phyloP scores from a whole-genome alignment of 2,329 filamentous ascomycete genomes.

The Fonsecaea erecta region DNA sequence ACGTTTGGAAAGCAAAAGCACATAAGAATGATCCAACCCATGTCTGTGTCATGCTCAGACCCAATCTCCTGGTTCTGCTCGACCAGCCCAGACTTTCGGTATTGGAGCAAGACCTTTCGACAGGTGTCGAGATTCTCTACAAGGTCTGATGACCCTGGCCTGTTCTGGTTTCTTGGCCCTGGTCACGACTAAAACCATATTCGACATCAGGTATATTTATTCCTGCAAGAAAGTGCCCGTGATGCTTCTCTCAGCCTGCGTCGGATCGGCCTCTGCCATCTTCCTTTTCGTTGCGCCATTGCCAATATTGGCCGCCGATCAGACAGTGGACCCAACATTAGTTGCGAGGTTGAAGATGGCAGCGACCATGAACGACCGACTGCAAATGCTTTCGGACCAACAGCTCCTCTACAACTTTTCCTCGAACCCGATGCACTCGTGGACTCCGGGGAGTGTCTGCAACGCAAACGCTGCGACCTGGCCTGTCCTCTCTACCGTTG shows the following conservation, averaged over 20 bases:
- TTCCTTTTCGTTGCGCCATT: constrained; percentile 33
- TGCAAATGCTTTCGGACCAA: constrained; percentile 48
- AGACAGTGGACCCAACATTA: constrained; percentile 47
- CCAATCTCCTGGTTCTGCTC: constrained; percentile 27
- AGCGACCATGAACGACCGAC: constrained; percentile 54
- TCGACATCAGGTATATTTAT: constrained; percentile 20
- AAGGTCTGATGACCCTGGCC: neutral
- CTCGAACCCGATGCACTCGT: constrained; percentile 32
- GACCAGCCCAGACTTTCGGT: constrained; percentile 11
- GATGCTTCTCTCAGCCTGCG: constrained; percentile 24
- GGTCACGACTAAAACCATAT: constrained; percentile 13
- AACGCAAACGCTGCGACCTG: constrained; percentile 49
- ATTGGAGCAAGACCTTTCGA: constrained; percentile 15
- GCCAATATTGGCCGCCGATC: constrained; percentile 43
- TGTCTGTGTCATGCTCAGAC: constrained; percentile 25
- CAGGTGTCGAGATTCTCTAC: neutral
- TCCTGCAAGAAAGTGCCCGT: constrained; percentile 10
- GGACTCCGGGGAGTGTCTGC: constrained; percentile 30
- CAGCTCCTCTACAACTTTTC: constrained; percentile 59
- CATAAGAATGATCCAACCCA: constrained; percentile 21
- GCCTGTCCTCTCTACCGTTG: constrained; percentile 48
- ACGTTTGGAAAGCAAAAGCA: constrained; percentile 16
- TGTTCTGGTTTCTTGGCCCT: constrained; percentile 2
- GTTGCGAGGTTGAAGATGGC: constrained; percentile 47
- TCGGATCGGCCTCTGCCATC: constrained; percentile 33